Base-by-base conservation (phyloP, 805 yeast species). In the Wickerhamomyces kurtzmanii region DNA sequence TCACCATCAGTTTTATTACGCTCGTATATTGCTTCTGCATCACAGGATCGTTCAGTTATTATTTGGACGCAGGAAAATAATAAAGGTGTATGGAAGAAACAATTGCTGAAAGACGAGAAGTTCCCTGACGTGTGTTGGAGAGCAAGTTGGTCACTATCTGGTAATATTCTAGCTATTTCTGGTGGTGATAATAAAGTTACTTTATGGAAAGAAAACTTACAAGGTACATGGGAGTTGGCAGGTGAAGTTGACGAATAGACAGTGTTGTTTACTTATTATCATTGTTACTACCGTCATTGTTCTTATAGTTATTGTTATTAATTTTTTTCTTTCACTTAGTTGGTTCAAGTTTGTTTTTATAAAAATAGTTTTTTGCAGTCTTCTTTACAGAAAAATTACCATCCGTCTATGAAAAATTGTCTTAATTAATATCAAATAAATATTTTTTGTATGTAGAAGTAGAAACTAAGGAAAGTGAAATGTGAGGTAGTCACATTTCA, bases 41-140 rank as follows among this genome's bases (percentile, higher is more conserved):
- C 97, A 14, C 97, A 91, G 59, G 99, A 91, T 56, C 78, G 84
- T 53, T 81, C 93, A 1, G 96, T 93, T 28, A 65, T 87, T 35
- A 81, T 91, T 50, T 91, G 99, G 99, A 77, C 95, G 7, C 89
- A 85, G 55, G 87, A 78, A 38, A 67, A 61, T 28, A 53, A 53
- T 31, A 68, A 66, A 15, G 74, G 71, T 4, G 65, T 66, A 38
- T 91, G 98, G 99, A 76, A 78, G 51, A 81, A 81, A 51, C 78
- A 75, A 47, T 59, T 71, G 22, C 66, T 91, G 47, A 74, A 76
- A 27, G 66, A 69, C 12, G 94, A 84, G 22, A 78, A 75, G 51
- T 91, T 91, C 68, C 91, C 96, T 11, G 98, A 91, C 52, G 96
- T 87, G 16, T 83, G 93, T 43, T 91, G 98, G 98, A 77, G 96